Evolutionary conservation across 1,139 yeast genomes (phyloP).

Genomic region (Diutina pseudorugosa): DNA sequence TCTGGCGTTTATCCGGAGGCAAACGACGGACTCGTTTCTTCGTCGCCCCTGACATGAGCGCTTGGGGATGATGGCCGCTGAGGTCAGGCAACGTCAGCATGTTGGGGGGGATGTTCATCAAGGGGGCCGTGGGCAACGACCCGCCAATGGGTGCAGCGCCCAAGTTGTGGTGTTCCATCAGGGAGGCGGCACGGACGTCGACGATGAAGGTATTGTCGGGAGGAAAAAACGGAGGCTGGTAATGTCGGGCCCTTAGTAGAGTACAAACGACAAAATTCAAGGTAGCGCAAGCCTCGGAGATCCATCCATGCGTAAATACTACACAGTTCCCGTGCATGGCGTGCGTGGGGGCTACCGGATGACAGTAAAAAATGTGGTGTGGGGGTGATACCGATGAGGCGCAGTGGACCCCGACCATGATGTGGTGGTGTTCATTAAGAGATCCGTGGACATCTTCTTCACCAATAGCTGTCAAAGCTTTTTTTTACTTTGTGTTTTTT

Average conservation of each 20-base stretch:
- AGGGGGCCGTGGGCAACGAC: not conserved
- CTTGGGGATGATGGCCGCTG: not conserved
- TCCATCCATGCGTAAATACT: not conserved
- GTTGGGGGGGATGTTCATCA: not conserved
- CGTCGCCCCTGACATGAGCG: not conserved
- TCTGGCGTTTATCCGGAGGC: constrained; percentile 1
- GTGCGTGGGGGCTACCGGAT: not conserved
- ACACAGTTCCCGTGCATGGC: not conserved
- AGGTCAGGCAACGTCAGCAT: not conserved
- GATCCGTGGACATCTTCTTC: too few relatives aligned
- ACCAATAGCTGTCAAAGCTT: not conserved
- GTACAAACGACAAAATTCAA: not conserved
- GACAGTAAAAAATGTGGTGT: not conserved
- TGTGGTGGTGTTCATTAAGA: too few relatives aligned
- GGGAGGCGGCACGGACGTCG: not conserved
- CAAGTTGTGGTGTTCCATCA: not conserved
- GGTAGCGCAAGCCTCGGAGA: not conserved
- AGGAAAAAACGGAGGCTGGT: not conserved
- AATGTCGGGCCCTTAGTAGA: not conserved
- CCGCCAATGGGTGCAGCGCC: not conserved
- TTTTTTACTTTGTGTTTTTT: too few relatives aligned
- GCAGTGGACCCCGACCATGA: too few relatives aligned
- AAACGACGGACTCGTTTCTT: constrained; percentile 3
- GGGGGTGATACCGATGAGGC: too few relatives aligned
- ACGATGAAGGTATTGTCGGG: not conserved